These are phyloP conservation scores for Trametes gibbosa DNA, from an alignment of 768 basidiomycete species.

Conservation along the genomic window DNA sequence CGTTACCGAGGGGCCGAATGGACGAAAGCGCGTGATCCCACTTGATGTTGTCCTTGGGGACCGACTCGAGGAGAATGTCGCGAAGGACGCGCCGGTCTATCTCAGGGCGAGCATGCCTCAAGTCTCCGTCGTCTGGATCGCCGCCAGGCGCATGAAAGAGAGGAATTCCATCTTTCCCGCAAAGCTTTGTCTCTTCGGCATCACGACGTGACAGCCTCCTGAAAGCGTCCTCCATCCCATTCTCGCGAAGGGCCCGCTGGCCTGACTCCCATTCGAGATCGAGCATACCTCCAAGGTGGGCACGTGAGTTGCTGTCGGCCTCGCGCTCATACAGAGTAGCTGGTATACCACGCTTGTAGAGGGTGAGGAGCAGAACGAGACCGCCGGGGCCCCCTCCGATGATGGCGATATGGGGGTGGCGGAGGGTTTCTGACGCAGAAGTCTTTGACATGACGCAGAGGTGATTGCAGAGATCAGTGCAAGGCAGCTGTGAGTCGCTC, in stretches of 20 bases:
- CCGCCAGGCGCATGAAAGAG: neutral
- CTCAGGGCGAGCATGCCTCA: neutral
- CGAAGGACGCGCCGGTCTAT: conserved; percentile 10
- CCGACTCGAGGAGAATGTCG: conserved; percentile 5
- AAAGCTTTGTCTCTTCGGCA: neutral
- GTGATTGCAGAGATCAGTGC: no score
- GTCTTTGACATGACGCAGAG: neutral
- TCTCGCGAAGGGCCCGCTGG: conserved; percentile 11
- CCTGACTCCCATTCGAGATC: conserved; percentile 7
- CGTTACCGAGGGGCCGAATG: conserved; percentile 26
- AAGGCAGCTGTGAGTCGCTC: no score
- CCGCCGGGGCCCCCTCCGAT: conserved; percentile 4
- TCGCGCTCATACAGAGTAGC: conserved; percentile 12
- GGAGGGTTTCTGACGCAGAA: no score
- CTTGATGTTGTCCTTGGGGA: conserved; percentile 34
- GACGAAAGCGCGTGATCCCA: conserved; percentile 40
- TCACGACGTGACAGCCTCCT: neutral
- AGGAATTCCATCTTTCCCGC: neutral
- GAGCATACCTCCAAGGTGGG: conserved; percentile 6
- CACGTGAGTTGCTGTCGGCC: neutral
- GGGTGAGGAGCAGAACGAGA: conserved; percentile 5
- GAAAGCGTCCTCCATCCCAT: conserved; percentile 7
- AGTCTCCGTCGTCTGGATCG: neutral
- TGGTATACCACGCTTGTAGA: conserved; percentile 3
- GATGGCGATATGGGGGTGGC: conserved; percentile 5